Evolutionary conservation across 495 filamentous ascomycete genomes (phyloP), one percentile per base, ranked within the genome.

Genomic region (Viridothelium virens): DNA sequence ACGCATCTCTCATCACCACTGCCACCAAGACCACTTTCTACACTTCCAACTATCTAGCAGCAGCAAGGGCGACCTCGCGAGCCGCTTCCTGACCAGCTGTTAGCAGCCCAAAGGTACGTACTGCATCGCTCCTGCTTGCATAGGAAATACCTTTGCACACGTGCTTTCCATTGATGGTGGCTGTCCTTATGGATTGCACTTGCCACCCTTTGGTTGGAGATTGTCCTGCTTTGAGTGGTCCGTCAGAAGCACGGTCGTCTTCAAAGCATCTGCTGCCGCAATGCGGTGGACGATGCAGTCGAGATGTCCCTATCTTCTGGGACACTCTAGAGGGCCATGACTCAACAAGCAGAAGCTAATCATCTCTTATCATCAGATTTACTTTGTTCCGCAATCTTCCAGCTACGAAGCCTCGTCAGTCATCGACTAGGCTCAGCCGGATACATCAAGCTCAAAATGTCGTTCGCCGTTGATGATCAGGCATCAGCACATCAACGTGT

Each of bases 71-170:
- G 31, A 59, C 5, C 10, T 31, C 18, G 18, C 36, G 2, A 7
- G 7, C 3, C 31, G 14, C 31, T 59, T 59, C 36, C 53, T 53
- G 48, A 53, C 18, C 18, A 53, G 48, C 48, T 53, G 5, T 53
- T 53, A 18, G 48, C 48, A 53, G 18, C 48, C 18, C 16, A 11
- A 53, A 53, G 48, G 48, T 53, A 53, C 48, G 48, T 53, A 53
- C 5, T 5, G n/a, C 48, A 53, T 53, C 48, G n/a, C 18, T 53
- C 48, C 16, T 53, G 48, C 48, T n/a, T 53, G 48, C 18, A 53
- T 5, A 53, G 11, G n/a, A 5, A n/a, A 25, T 25, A 53, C 12
- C n/a, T 9, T 53, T 9, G 11, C 12, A 5, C 48, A 14, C n/a
- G 48, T 53, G n/a, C 10, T 16, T 11, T 9, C 48, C 48, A 5